These are phyloP conservation scores for Selaginella moellendorffii DNA, from an alignment of 75 land plant species.

Conservation along the genomic window DNA sequence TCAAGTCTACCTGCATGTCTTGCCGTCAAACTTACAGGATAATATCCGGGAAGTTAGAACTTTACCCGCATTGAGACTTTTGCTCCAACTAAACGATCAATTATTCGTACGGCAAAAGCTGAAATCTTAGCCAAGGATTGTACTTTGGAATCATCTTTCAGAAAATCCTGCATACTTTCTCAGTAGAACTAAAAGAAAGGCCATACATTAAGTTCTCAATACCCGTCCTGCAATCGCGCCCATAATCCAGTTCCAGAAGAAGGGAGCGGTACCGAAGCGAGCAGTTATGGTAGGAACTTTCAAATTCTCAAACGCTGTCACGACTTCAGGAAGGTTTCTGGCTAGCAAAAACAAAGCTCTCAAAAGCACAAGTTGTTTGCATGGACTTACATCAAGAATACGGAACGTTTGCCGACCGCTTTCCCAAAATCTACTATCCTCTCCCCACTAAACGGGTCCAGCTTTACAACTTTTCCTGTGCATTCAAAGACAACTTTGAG, in stretches of 20 bases:
- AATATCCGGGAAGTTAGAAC: neutral
- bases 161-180: slow-evolving; percentile 40
- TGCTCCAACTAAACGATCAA: slow-evolving; percentile 74
- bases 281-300: slow-evolving; percentile 87
- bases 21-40: neutral
- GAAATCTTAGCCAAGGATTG: slow-evolving; percentile 39
- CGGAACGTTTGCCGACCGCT: slow-evolving; percentile 69
- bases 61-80: slow-evolving; percentile 81
- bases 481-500: neutral
- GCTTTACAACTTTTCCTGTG: slow-evolving; percentile 46
- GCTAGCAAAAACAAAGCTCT: too few relatives aligned
- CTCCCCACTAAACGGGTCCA: slow-evolving; percentile 64
- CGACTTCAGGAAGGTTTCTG: slow-evolving; percentile 89
- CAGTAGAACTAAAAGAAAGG: neutral
- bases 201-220: slow-evolving; percentile 34
- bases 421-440: slow-evolving; percentile 80
- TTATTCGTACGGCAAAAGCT: slow-evolving; percentile 52
- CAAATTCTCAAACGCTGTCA: slow-evolving; percentile 56
- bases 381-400: slow-evolving; percentile 65
- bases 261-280: slow-evolving; percentile 82
- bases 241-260: slow-evolving; percentile 96
- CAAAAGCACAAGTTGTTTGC: neutral
- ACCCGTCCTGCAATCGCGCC: slow-evolving; percentile 42
- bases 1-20: slow-evolving; percentile 85
- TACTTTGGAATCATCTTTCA: slow-evolving; percentile 65